Evolutionary conservation across 2,329 filamentous ascomycete species (phyloP).

Genomic region (Scedosporium apiospermum): DNA sequence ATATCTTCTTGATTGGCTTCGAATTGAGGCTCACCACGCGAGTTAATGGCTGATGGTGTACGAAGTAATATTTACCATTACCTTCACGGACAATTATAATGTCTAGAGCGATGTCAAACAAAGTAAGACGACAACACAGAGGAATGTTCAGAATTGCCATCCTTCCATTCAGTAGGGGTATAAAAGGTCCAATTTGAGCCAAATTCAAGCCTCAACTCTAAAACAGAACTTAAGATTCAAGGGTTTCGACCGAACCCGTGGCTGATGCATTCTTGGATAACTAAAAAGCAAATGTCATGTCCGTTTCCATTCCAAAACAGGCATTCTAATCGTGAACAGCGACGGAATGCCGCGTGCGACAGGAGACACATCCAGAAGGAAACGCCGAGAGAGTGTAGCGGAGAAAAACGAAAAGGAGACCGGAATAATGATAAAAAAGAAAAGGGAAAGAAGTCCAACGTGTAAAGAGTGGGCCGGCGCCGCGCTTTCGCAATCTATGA

Average conservation of each 20-base stretch:
- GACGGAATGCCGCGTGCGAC: neutral
- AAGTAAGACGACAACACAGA: too few relatives aligned
- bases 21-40: too few relatives aligned
- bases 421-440: neutral
- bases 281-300: neutral
- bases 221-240: too few relatives aligned
- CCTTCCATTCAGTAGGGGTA: too few relatives aligned
- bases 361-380: neutral
- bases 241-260: neutral
- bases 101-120: too few relatives aligned
- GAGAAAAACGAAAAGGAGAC: neutral
- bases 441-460: neutral
- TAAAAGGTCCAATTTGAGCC: too few relatives aligned
- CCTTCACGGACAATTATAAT: too few relatives aligned
- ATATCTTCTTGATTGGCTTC: too few relatives aligned
- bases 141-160: too few relatives aligned
- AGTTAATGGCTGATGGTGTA: too few relatives aligned
- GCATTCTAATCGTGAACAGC: neutral
- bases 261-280: neutral
- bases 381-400: neutral
- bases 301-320: neutral
- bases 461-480: slow-evolving; percentile 4
- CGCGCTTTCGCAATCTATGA: slow-evolving; percentile 8
- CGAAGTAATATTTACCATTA: too few relatives aligned
- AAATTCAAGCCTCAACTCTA: too few relatives aligned